Percentiles rank a stretch among this genome's conserved stretches.
These are phyloP conservation scores for Pythium folliculosum DNA, from an alignment of 352 stramenopile species.

Conservation along the genomic window DNA sequence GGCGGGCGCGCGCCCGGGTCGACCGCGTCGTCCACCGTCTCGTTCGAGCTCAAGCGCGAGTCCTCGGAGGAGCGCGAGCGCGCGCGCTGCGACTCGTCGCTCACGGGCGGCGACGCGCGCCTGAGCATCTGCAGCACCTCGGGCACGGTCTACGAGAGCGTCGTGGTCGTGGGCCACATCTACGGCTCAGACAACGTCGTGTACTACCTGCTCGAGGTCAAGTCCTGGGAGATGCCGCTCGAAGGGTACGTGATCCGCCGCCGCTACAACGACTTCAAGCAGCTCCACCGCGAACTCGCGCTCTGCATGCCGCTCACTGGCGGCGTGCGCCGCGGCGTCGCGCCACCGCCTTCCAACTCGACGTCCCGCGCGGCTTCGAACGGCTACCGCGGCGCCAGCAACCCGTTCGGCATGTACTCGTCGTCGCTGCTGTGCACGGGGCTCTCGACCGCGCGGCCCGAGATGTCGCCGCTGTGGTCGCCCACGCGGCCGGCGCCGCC, in stretches of 20 bases:
- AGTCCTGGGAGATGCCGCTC: conserved; percentile 67
- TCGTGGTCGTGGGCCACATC: conserved; percentile 69
- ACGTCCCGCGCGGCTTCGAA: conserved; percentile 4
- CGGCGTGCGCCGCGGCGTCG: conserved; percentile 25
- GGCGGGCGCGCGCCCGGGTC: neutral
- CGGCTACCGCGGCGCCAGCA: neutral
- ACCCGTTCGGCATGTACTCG: conserved; percentile 33
- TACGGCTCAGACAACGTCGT: conserved; percentile 64
- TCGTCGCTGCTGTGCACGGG: conserved; percentile 61
- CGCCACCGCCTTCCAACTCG: conserved; percentile 11
- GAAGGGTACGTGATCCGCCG: conserved; percentile 80
- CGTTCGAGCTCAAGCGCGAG: conserved; percentile 23
- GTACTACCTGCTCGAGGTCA: conserved; percentile 79
- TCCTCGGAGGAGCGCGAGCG: conserved; percentile 32
- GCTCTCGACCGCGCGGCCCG: conserved; percentile 30
- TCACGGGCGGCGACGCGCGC: conserved; percentile 34
- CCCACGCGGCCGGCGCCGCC: conserved; percentile 30
- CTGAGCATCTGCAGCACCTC: conserved; percentile 71
- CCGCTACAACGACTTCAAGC: conserved; percentile 76
- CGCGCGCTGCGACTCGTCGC: conserved; percentile 39
- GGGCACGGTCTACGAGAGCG: conserved; percentile 69
- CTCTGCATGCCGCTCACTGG: conserved; percentile 45
- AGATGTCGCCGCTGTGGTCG: conserved; percentile 57
- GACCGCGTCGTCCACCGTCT: conserved; percentile 10
- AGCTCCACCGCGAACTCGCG: conserved; percentile 56